Conservation (phyloP, 2,329 filamentous ascomycete species). For the Camptophora hylomeconis region DNA sequence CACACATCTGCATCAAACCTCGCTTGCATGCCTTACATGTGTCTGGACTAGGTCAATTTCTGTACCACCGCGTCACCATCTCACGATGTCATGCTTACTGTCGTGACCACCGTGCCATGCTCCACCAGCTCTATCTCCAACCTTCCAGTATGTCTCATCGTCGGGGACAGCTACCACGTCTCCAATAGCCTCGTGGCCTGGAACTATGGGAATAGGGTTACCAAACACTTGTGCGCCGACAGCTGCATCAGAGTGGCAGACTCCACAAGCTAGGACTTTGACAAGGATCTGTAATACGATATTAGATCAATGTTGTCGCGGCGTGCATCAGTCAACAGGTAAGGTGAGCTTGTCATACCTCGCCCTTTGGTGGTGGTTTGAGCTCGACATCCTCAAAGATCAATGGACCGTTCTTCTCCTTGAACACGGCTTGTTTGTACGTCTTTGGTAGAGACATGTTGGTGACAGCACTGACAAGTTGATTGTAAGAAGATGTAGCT, state of each 20-base stretch:
- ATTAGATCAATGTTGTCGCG: no score
- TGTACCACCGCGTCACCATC: slow-evolving; percentile 1
- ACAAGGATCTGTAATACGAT: slow-evolving; percentile 35
- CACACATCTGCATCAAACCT: slow-evolving; percentile 56
- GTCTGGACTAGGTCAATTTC: slow-evolving; percentile 24
- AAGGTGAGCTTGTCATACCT: slow-evolving; percentile 32
- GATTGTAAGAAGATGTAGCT: not conserved
- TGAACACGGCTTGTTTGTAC: slow-evolving; percentile 53
- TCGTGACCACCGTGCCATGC: slow-evolving; percentile 52
- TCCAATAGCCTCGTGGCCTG: slow-evolving; percentile 62
- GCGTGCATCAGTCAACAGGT: no score
- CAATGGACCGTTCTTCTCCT: slow-evolving; percentile 39
- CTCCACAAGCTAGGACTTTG: slow-evolving; percentile 58
- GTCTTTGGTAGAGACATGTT: slow-evolving; percentile 44
- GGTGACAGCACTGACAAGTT: not conserved
- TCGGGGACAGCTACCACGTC: slow-evolving; percentile 49
- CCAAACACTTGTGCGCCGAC: slow-evolving; percentile 39
- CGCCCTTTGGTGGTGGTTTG: slow-evolving; percentile 39
- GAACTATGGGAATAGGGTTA: slow-evolving; percentile 45
- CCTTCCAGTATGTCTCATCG: slow-evolving; percentile 43
- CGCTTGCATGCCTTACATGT: slow-evolving; percentile 51
- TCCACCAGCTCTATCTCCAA: slow-evolving; percentile 55
- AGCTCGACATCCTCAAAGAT: slow-evolving; percentile 48
- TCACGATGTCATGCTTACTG: slow-evolving; percentile 12
- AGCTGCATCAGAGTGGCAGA: slow-evolving; percentile 52